Evolutionary conservation across 176 grass and related monocot species (phyloP).

Genomic region (Triticum turgidum): DNA sequence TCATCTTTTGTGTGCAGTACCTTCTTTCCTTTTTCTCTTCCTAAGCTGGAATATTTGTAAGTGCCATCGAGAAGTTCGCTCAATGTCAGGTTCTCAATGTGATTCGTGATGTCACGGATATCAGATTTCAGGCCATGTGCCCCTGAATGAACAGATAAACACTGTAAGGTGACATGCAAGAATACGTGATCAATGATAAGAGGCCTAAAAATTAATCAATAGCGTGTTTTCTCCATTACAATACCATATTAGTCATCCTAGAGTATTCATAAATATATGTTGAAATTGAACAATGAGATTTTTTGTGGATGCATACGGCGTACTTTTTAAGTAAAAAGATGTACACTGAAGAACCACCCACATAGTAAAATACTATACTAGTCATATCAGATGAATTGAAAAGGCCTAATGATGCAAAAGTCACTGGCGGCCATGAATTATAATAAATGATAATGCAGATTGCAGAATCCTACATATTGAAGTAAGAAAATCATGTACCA

Average conservation of each 20-base stretch:
- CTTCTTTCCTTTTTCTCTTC: slow-evolving; percentile 80
- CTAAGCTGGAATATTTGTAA: slow-evolving; percentile 67
- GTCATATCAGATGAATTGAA: background rate
- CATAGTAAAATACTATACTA: background rate
- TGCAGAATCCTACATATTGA: background rate
- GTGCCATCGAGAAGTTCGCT: slow-evolving; percentile 74
- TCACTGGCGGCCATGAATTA: background rate
- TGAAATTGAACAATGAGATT: background rate
- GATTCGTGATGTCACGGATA: slow-evolving; percentile 71
- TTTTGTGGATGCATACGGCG: background rate
- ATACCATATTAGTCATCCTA: slow-evolving; percentile 3
- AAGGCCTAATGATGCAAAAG: background rate
- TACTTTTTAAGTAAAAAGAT: background rate
- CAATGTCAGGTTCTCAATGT: slow-evolving; percentile 68
- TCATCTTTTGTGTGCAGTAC: slow-evolving; percentile 57
- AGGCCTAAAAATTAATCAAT: background rate
- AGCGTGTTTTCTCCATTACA: slow-evolving; percentile 4
- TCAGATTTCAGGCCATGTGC: slow-evolving; percentile 79
- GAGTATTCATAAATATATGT: slow-evolving; percentile 10
- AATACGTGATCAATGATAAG: slow-evolving; percentile 11
- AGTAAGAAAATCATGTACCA: background rate
- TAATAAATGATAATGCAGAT: background rate
- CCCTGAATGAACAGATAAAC: slow-evolving; percentile 56
- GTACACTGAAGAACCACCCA: background rate
- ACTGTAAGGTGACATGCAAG: slow-evolving; percentile 24